These are phyloP conservation scores for Abelmoschus esculentus DNA, from an alignment of 345 rosid species.

Conservation along the genomic window DNA sequence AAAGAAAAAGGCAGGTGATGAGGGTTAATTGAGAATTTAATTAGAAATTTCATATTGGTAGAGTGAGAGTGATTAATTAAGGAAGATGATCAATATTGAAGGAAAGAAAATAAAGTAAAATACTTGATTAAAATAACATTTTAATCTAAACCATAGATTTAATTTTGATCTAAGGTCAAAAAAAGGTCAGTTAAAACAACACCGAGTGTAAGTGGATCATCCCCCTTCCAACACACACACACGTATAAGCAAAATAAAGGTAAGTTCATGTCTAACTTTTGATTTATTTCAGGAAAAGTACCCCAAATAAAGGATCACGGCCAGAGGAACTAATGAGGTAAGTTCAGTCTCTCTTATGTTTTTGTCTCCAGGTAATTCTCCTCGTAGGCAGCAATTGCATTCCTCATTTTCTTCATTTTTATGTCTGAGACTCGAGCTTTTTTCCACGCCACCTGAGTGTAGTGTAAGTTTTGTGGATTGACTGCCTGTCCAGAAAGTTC, in stretches of 20 bases:
- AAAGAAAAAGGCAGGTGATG: too few relatives aligned
- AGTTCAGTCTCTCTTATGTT: conserved; percentile 10
- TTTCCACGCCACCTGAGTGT: not conserved
- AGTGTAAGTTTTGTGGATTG: not conserved
- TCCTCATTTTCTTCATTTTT: not conserved
- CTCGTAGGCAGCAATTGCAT: not conserved
- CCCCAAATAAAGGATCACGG: conserved; percentile 27
- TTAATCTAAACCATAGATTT: too few relatives aligned
- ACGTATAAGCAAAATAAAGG: not conserved
- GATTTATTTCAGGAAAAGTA: conserved; percentile 35
- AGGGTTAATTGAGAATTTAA: too few relatives aligned
- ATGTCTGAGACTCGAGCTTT: not conserved
- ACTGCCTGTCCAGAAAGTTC: not conserved
- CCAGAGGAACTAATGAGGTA: conserved; percentile 81
- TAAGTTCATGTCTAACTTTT: conserved; percentile 10
- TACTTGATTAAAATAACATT: too few relatives aligned
- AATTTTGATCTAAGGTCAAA: too few relatives aligned
- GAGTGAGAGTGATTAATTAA: too few relatives aligned
- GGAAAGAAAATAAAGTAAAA: too few relatives aligned
- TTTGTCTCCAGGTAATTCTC: not conserved
- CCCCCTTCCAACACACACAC: too few relatives aligned
- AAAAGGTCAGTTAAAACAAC: too few relatives aligned
- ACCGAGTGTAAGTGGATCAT: too few relatives aligned
- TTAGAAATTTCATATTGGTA: too few relatives aligned
- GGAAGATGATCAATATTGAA: too few relatives aligned